phyloP scores from a whole-genome alignment of 441 rosid species.

The Pelargonium fulgidum region DNA sequence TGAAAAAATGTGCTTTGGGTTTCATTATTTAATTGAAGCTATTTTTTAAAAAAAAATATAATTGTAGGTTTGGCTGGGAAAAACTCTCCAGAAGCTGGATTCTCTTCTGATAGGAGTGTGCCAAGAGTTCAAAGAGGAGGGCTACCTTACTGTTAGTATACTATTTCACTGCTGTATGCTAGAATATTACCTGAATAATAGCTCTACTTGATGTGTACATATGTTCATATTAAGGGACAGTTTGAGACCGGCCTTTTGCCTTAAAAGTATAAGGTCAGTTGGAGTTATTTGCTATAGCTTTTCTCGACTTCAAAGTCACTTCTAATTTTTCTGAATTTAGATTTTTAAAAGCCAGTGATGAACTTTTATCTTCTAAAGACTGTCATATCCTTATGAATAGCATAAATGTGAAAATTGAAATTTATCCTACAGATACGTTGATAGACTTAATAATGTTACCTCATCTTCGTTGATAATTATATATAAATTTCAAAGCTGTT shows the following conservation, averaged over 20 bases:
- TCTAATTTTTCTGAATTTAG: too few species aligned
- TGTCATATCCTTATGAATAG: neutral
- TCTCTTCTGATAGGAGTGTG: slow-evolving; percentile 93
- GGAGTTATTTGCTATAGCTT: too few species aligned
- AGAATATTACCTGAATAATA: slow-evolving; percentile 13
- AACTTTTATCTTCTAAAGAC: neutral
- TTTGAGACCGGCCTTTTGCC: neutral
- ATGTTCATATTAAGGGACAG: neutral
- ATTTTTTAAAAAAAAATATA: slow-evolving; percentile 22
- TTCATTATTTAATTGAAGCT: slow-evolving; percentile 20
- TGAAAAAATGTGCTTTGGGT: slow-evolving; percentile 10
- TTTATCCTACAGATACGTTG: neutral
- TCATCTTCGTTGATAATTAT: neutral
- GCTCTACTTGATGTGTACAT: neutral
- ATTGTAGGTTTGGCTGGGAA: slow-evolving; percentile 91
- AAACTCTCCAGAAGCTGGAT: slow-evolving; percentile 93
- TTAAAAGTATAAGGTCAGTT: too few species aligned
- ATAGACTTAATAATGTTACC: neutral
- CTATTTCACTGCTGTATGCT: slow-evolving; percentile 21
- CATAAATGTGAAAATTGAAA: slow-evolving; percentile 2
- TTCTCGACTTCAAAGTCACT: too few species aligned
- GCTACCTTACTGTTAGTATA: slow-evolving; percentile 74
- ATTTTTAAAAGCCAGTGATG: neutral
- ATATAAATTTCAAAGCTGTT: neutral
- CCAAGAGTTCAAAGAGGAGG: slow-evolving; percentile 86